Conservation (phyloP, 495 filamentous ascomycete genomes). For the Xeromyces bisporus region DNA sequence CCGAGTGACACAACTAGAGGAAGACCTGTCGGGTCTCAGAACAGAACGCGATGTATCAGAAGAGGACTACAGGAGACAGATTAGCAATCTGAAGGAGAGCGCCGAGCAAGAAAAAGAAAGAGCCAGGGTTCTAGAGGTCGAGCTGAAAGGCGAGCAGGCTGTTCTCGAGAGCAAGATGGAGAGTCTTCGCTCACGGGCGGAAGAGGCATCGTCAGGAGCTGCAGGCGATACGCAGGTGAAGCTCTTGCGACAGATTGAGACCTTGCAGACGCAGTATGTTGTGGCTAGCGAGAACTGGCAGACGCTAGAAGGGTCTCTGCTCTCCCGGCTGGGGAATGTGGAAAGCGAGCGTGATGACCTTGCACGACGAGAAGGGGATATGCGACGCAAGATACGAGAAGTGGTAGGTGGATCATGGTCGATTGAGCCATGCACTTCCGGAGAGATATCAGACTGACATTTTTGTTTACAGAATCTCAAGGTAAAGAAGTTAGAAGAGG, state of each 20-base stretch:
- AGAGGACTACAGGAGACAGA: conserved; percentile 52
- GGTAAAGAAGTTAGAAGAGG: conserved; percentile 61
- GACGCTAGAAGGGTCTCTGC: conserved; percentile 70
- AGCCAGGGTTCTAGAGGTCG: conserved; percentile 50
- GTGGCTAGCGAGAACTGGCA: conserved; percentile 96
- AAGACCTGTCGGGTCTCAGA: conserved; percentile 49
- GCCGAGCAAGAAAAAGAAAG: conserved; percentile 60
- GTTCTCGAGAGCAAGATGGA: conserved; percentile 83
- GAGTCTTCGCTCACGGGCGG: conserved; percentile 63
- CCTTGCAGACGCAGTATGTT: conserved; percentile 85
- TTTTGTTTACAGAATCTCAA: conserved; percentile 67
- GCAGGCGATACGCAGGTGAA: conserved; percentile 78
- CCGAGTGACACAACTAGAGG: conserved; percentile 49
- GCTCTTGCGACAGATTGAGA: conserved; percentile 85
- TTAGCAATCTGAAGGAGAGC: conserved; percentile 50
- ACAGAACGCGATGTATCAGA: conserved; percentile 62
- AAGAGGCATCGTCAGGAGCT: conserved; percentile 75
- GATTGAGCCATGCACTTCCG: too few species aligned
- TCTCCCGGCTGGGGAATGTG: conserved; percentile 51
- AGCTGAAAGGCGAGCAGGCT: conserved; percentile 65
- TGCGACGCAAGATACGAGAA: conserved; percentile 74
- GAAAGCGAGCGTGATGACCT: conserved; percentile 86
- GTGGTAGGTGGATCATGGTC: conserved; percentile 45
- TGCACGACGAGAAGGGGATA: conserved; percentile 64
- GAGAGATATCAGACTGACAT: too few species aligned